Evolutionary conservation across 495 filamentous ascomycete species (phyloP).

Genomic region (Penicillium fimorum): DNA sequence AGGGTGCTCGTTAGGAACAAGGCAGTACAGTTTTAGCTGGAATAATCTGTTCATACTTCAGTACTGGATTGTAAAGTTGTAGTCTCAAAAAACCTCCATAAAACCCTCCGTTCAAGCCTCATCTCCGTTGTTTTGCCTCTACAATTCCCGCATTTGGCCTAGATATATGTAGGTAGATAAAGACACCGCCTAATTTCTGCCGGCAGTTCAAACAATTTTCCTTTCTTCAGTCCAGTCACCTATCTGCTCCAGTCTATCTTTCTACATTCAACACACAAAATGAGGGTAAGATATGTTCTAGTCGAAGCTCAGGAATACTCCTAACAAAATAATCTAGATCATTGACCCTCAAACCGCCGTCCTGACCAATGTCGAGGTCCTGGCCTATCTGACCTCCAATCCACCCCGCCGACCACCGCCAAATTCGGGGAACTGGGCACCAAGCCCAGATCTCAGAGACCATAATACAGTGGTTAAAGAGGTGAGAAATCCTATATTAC

Average conservation of each 20-base stretch:
- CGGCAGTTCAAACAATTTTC: slow-evolving; percentile 32
- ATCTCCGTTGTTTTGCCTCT: not conserved
- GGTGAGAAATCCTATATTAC: slow-evolving; percentile 21
- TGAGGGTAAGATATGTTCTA: slow-evolving; percentile 28
- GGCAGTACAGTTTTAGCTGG: slow-evolving; percentile 34
- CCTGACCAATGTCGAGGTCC: slow-evolving; percentile 66
- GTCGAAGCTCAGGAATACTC: not conserved
- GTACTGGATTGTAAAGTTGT: slow-evolving; percentile 10
- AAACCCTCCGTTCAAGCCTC: not conserved
- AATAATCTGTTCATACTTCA: slow-evolving; percentile 36
- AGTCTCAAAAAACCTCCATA: not conserved
- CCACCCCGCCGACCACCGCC: slow-evolving; percentile 44
- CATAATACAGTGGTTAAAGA: slow-evolving; percentile 54
- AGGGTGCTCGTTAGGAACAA: slow-evolving; percentile 37
- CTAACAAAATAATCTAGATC: slow-evolving; percentile 40
- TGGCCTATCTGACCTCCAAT: slow-evolving; percentile 52
- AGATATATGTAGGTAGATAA: slow-evolving; percentile 9
- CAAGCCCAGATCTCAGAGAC: slow-evolving; percentile 45
- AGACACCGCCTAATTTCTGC: slow-evolving; percentile 19
- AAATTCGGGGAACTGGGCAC: slow-evolving; percentile 41
- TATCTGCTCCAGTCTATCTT: slow-evolving; percentile 5
- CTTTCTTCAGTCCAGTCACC: slow-evolving; percentile 6
- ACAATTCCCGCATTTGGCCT: not conserved
- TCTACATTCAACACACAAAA: slow-evolving; percentile 19
- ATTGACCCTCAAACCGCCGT: slow-evolving; percentile 61